Percentiles rank a stretch among this genome's conserved stretches.
phyloP scores from a whole-genome alignment of 2,329 filamentous ascomycete species.

The Hypoxylon sp. region DNA sequence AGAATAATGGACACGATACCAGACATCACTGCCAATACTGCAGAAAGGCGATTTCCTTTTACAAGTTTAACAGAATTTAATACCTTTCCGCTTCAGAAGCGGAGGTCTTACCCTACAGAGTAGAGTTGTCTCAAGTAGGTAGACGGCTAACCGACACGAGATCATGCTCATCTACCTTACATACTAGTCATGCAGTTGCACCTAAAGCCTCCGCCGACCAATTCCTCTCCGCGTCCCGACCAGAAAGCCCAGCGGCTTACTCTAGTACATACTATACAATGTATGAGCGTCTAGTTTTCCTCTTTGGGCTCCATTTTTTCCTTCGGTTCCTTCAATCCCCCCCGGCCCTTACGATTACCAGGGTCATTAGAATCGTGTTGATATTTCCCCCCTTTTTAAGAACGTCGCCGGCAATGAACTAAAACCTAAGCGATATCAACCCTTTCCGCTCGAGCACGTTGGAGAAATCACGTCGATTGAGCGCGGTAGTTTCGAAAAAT shows the following conservation, averaged over 20 bases:
- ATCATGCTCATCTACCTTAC: slow-evolving; percentile 29
- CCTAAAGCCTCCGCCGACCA: slow-evolving; percentile 34
- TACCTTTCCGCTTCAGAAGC: background rate
- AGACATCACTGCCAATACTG: too few species aligned
- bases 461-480: slow-evolving; percentile 18
- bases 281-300: slow-evolving; percentile 36
- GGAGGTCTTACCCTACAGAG: background rate
- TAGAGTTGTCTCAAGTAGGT: too few species aligned
- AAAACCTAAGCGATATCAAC: slow-evolving; percentile 22
- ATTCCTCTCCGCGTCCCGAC: slow-evolving; percentile 31
- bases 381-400: slow-evolving; percentile 3
- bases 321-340: background rate
- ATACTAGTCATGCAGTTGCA: slow-evolving; percentile 42
- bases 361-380: slow-evolving; percentile 6
- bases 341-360: slow-evolving; percentile 11
- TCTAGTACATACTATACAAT: slow-evolving; percentile 46
- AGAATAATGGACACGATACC: too few species aligned
- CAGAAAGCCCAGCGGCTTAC: slow-evolving; percentile 30
- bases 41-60: background rate
- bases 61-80: background rate
- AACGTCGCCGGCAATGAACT: slow-evolving; percentile 16
- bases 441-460: slow-evolving; percentile 18
- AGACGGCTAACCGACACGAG: too few species aligned
- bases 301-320: slow-evolving; percentile 31
- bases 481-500: slow-evolving; percentile 27